These are phyloP conservation scores for Bertia moriformis DNA, from an alignment of 2,329 filamentous ascomycete genomes.

Conservation along the genomic window DNA sequence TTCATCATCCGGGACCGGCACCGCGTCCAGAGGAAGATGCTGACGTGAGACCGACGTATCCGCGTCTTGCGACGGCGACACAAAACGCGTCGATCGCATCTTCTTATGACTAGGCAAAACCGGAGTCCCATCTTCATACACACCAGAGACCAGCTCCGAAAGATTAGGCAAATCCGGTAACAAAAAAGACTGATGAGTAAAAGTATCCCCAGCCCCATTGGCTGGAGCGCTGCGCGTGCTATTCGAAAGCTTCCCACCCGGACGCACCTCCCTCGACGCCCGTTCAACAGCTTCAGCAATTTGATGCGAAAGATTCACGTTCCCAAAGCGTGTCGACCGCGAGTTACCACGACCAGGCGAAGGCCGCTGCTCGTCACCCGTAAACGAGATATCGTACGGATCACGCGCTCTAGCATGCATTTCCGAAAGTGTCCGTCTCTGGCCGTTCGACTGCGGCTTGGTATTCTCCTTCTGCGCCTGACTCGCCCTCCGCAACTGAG, in stretches of 20 bases:
- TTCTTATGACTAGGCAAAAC: not conserved
- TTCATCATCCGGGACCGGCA: not conserved
- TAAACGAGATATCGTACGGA: not conserved
- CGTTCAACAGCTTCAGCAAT: not conserved
- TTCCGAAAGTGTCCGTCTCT: not conserved
- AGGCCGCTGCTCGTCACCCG: not conserved
- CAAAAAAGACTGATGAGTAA: not conserved
- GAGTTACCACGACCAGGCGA: not conserved
- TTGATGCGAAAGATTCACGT: not conserved
- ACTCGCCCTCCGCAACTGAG: not conserved
- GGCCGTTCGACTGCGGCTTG: not conserved
- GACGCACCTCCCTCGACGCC: not conserved
- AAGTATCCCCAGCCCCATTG: not conserved
- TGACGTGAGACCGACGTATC: not conserved
- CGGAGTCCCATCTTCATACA: not conserved
- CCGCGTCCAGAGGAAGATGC: not conserved
- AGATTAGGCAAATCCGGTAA: not conserved
- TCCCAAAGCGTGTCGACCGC: not conserved
- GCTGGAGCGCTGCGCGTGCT: not conserved
- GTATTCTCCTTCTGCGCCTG: not conserved
- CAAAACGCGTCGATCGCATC: not conserved
- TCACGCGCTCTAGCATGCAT: not conserved
- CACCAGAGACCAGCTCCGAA: not conserved
- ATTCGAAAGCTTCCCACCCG: not conserved
- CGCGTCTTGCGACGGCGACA: not conserved